Conservation (phyloP, 768 basidiomycete species). For the Tephrocybe sp. region DNA sequence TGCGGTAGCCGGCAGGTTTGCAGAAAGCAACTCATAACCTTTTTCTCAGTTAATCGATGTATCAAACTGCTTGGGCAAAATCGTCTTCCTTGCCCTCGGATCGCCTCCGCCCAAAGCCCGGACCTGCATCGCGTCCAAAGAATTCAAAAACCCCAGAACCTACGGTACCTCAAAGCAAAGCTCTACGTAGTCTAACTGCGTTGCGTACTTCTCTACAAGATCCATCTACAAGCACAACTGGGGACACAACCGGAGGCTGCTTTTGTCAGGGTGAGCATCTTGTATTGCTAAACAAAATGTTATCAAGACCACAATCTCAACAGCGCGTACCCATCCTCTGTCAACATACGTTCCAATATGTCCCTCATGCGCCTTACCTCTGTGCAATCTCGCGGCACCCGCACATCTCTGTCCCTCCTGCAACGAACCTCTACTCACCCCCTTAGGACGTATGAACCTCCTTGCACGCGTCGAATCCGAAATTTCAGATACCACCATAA, state of each 20-base stretch:
- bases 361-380: constrained; percentile 54
- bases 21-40: too few relatives aligned
- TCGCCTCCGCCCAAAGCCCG: constrained; percentile 37
- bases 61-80: constrained; percentile 42
- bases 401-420: constrained; percentile 57
- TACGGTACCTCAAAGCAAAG: constrained; percentile 42
- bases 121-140: constrained; percentile 27
- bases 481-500: constrained; percentile 38
- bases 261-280: constrained; percentile 58
- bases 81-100: constrained; percentile 54
- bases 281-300: background rate
- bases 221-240: constrained; percentile 25
- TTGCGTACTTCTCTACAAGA: constrained; percentile 38
- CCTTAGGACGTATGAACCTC: constrained; percentile 30
- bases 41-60: constrained; percentile 22
- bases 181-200: constrained; percentile 44
- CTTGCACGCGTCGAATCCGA: constrained; percentile 41
- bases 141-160: constrained; percentile 26
- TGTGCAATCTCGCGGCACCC: constrained; percentile 58
- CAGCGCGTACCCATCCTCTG: constrained; percentile 57
- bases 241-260: constrained; percentile 62
- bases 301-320: background rate
- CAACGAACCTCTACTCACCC: constrained; percentile 32
- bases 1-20: too few relatives aligned
- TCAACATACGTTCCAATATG: constrained; percentile 58